Base-by-base conservation (phyloP, 192 early-diverging fungal species). In the Funneliformis geosporum region DNA sequence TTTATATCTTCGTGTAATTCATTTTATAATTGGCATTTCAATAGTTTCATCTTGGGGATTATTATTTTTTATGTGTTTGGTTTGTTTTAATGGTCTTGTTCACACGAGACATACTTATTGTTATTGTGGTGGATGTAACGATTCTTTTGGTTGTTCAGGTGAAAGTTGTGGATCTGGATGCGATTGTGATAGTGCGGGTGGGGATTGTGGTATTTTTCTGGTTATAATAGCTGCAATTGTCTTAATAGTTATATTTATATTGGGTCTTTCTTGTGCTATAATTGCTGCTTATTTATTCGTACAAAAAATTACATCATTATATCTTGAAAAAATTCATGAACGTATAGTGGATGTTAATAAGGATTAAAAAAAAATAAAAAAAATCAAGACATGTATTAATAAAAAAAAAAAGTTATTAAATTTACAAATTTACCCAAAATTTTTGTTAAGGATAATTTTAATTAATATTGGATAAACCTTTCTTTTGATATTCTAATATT, bases 41-140 rank as follows among this genome's bases (percentile, higher is more conserved):
- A 27, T 64, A 43, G 4, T 76, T 59, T 76, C 75, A 64, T 40
- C 5, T 76, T 44, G 40, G 6, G 60, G 75, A n/a, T 23, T 60
- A 60, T 5, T 59, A 21, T 75, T 75, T 43, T 60, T 76, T 7
- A 4, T 23, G 14, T 44, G 39, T 43, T 6, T n/a, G 21, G 12
- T 28, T 64, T 65, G 42, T 39, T 23, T 2, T 18, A 12, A 27
- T 42, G 60, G 59, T 14, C 23, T 10, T 65, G 2, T 33, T 27
- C 40, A 4, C 8, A 64, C 60, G 23, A 60, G 75, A 12, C 7
- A 44, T 5, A 39, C 5, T 61, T 64, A 46, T 76, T 27, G 47
- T 46, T 71, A 28, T 46, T 27, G 43, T 25, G 42, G 69, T n/a
- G 69, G 42, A 11, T 71, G 23, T 68, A 2, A 18, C 16, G 21